Conservation (phyloP, 208 protist genomes). For the Crithidia brevicula region DNA sequence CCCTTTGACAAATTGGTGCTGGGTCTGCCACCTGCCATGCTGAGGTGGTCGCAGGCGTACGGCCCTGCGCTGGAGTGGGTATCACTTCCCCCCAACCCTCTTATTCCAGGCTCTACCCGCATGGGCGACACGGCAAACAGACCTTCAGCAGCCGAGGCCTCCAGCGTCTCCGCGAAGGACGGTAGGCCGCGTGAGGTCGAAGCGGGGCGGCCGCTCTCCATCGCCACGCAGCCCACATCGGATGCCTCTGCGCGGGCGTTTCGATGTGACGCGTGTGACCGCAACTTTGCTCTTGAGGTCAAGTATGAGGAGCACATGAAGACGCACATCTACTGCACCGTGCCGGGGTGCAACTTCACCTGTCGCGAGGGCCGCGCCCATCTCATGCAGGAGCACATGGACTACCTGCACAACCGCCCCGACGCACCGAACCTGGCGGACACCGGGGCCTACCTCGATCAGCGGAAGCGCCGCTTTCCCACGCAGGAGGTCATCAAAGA, state of each 20-base stretch:
- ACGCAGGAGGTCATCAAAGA: constrained; percentile 72
- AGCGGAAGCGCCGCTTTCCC: constrained; percentile 80
- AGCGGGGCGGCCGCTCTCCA: no score
- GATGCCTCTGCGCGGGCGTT: constrained; percentile 27
- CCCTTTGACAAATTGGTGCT: constrained; percentile 37
- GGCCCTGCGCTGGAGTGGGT: constrained; percentile 16
- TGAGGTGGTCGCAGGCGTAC: constrained; percentile 16
- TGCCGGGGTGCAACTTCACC: constrained; percentile 85
- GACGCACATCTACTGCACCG: constrained; percentile 82
- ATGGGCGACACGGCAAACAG: no score
- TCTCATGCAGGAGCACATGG: constrained; percentile 89
- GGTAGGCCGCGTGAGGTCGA: no score
- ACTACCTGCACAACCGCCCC: constrained; percentile 81
- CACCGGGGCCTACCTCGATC: constrained; percentile 60
- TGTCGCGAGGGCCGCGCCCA: constrained; percentile 67
- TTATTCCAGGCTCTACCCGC: neutral
- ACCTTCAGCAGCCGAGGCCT: no score
- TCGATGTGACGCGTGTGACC: constrained; percentile 87
- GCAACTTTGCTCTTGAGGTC: constrained; percentile 59
- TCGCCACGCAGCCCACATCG: neutral
- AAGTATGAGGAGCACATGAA: constrained; percentile 65
- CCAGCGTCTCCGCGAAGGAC: no score
- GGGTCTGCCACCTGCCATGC: constrained; percentile 31
- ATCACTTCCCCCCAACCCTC: constrained; percentile 21
- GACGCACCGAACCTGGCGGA: constrained; percentile 86